These are phyloP conservation scores for Pseudogymnoascus verrucosus DNA, from an alignment of 2,329 filamentous ascomycete genomes.

Conservation along the genomic window DNA sequence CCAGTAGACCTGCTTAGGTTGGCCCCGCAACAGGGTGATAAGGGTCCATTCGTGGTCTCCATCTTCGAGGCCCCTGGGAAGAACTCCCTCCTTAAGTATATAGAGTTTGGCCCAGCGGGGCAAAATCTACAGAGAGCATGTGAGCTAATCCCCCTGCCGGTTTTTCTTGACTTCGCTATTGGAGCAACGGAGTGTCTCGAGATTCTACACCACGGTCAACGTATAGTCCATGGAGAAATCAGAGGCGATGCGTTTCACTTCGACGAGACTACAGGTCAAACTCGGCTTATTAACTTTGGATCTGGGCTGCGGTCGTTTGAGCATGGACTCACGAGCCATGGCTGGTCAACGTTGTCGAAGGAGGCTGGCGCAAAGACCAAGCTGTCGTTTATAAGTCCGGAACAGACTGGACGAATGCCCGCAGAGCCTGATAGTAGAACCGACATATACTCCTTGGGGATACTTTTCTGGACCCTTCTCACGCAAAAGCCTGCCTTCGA, in stretches of 20 bases:
- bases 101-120: conserved; percentile 69
- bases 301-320: conserved; percentile 84
- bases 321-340: conserved; percentile 75
- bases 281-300: conserved; percentile 78
- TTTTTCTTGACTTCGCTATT: conserved; percentile 85
- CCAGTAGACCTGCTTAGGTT: conserved; percentile 74
- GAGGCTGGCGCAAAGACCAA: conserved; percentile 84
- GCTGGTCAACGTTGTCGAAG: conserved; percentile 76
- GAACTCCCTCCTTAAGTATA: conserved; percentile 62
- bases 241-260: conserved; percentile 88
- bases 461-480: conserved; percentile 80
- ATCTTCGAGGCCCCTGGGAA: conserved; percentile 73
- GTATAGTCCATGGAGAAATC: conserved; percentile 84
- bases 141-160: conserved; percentile 49
- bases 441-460: conserved; percentile 86
- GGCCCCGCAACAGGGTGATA: conserved; percentile 58
- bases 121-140: neutral
- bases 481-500: conserved; percentile 74
- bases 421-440: conserved; percentile 87
- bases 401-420: conserved; percentile 88
- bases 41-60: conserved; percentile 63
- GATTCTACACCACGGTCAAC: conserved; percentile 80
- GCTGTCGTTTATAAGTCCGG: conserved; percentile 83
- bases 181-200: conserved; percentile 81
- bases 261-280: conserved; percentile 58